Base-by-base conservation (phyloP, 2,329 filamentous ascomycete genomes). In the Trichoderma oligosporum region DNA sequence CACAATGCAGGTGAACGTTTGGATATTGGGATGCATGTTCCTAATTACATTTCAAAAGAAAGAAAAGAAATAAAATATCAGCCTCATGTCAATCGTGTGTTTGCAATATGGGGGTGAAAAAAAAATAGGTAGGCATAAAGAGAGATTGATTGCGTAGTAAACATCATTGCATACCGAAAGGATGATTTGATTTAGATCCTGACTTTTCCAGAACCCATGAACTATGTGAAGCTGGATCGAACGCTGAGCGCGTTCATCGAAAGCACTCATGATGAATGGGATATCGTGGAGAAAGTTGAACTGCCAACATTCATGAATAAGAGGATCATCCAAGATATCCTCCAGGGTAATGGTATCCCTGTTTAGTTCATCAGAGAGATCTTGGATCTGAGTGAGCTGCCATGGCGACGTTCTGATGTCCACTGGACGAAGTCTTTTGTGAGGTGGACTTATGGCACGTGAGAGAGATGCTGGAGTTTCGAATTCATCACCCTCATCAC, bases 321-420 rank as follows among this genome's bases (percentile, higher is more conserved):
- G 76, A 0, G 88, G 87, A 67, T 91, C 84, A 0, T 87, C 83
- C 1, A 95, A 77, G 5, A 95, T 78, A 58, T 90, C 87, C 4
- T 74, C 73, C 8, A 94, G 74, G 1, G 77, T 79, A 31, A 93
- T 71, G 0, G 88, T 78, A 68, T 87, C 88, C 22, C 76, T 72
- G 72, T 95, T 94, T 60, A 73, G 71, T 1, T 73, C 69, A 1
- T 75, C 69, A 1, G 83, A 76, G 0, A 92, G 74, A 63, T 88
- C 86, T 25, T 75, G 77, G 54, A 94, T 86, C 59, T 78, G 79
- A 0, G 87, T 92, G 12, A 94, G 80, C 57, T 84, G 83, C 62
- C 92, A 82, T 0, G 89, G 89, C 1, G 89, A 92, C 1, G 72
- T 68, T 22, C 83, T 65, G 1, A 67, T 25, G 27, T 60, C 24